Base-by-base conservation (phyloP, 2,329 filamentous ascomycete genomes). In the Botrytis fabae region DNA sequence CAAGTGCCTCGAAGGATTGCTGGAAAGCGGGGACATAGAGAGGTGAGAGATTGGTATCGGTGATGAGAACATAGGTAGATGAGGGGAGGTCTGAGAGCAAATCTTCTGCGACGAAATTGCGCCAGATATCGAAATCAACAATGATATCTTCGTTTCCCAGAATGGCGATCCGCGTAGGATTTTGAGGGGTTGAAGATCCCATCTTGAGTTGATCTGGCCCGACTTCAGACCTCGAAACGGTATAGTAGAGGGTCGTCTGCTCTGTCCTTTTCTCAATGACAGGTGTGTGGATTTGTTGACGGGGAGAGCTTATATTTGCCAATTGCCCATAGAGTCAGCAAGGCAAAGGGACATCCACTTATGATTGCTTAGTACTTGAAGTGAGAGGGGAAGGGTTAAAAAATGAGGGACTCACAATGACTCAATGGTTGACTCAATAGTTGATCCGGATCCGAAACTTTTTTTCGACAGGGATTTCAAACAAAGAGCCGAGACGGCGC, bases 21-120 rank as follows among this genome's bases (percentile, higher is more conserved):
- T 90, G 83, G 82, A 99, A 98, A 42, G 85, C 81, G n/a, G 93
- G 90, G 0, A 94, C 91, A 82, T 98, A 98, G 78, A 91, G 87
- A 35, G 91, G 87, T 75, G 88, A 89, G 75, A 99, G 89, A 81
- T 98, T 98, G 63, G 95, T 97, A 84, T 99, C 96, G 82, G 96
- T 98, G 80, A 99, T 93, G 75, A 99, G 91, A 73, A 98, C 92
- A 82, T 98, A 99, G 75, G 95, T 98, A 28, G 94, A 97, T 32
- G 95, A 96, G 69, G 88, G 83, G 74, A 96, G 86, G 81, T 92
- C 93, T 72, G 87, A 84, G 75, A 98, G 86, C 73, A 99, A 87
- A 83, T 99, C 95, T 77, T 90, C 84, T 70, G 91, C 90, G 75
- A 98, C 91, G 81, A 93, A 96, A 80, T 88, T 88, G 76, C 91